A percentile compares a stretch with the other conserved stretches of the same genome.
Evolutionary conservation across 106 monocot genomes (phyloP).

Genomic region (Dioscorea alata): DNA sequence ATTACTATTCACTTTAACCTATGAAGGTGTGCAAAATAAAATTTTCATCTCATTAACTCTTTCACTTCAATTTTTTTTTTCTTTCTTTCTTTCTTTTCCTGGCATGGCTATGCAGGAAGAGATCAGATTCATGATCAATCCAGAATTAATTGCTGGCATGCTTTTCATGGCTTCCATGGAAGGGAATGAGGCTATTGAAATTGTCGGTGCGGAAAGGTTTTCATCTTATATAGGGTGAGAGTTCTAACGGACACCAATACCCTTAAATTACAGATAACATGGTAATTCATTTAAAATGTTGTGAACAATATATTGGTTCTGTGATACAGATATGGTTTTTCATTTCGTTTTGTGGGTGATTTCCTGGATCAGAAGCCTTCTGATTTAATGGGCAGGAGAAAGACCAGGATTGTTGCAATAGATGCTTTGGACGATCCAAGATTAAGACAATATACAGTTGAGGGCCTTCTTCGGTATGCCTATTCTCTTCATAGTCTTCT

Average conservation of each 20-base stretch:
- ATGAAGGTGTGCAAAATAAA: background rate
- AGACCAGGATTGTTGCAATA: constrained; percentile 76
- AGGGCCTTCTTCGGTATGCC: constrained; percentile 56
- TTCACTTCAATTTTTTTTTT: background rate
- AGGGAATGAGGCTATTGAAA: constrained; percentile 90
- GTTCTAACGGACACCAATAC: background rate
- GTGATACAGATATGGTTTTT: constrained; percentile 63
- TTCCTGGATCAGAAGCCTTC: constrained; percentile 58
- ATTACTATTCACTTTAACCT: background rate
- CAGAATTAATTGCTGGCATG: constrained; percentile 88
- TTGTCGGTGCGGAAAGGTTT: constrained; percentile 88
- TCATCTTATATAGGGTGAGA: constrained; percentile 76
- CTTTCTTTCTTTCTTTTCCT: background rate
- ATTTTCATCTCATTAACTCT: background rate
- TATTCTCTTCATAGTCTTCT: too few species aligned
- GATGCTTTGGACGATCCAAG: constrained; percentile 72
- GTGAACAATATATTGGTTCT: background rate
- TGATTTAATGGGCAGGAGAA: constrained; percentile 56
- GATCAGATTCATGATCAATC: constrained; percentile 97
- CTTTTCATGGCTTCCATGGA: constrained; percentile 85
- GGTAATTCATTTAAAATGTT: background rate
- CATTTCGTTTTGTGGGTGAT: constrained; percentile 72
- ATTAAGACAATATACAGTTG: constrained; percentile 57
- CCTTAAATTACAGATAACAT: background rate
- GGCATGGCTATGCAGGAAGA: constrained; percentile 60